Evolutionary conservation across 1,139 yeast genomes (phyloP), one percentile per base, ranked within the genome.

Genomic region (Zygosaccharomyces sapae): DNA sequence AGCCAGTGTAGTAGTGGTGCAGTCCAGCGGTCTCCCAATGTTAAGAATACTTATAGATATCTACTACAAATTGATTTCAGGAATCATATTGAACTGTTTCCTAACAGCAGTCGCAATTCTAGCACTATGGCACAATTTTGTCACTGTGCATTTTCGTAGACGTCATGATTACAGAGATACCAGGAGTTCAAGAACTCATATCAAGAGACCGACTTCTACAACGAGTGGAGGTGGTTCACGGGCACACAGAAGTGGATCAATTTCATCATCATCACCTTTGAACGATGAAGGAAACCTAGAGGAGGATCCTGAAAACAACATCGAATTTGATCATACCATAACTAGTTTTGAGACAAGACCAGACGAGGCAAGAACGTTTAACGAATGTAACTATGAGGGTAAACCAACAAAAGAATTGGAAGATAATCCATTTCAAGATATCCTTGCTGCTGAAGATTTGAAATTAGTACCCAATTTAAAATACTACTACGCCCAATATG

Each of bases 401-500:
- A 29, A 96, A 86, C 45, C 31, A 2, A 27, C 13, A 5, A 8
- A 25, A 13, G 71, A 70, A 53, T 70, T 87, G 43, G 95, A 86
- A 18, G 56, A 50, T 22, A 63, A 62, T 41, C 67, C 67, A 2
- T 64, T 59, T 38, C 50, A 52, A n/a, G 63, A 58, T 34, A 48
- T 56, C 33, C 48, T 59, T n/a, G 48, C 54, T 5, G 55, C 56
- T 6, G 66, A 62, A 36, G 74, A 71, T 46, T 47, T 59, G 18
- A 63, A 61, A 47, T 66, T 76, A 19, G 69, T 69, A 1, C 70
- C 75, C 7, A 80, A 81, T 51, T 67, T 89, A 45, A 65, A 76
- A 20, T 87, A 86, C 62, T 90, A 89, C 63, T 81, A 84, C 9
- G 68, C 71, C 41, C 73, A 81, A 41, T 68, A 82, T 49, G 84